Evolutionary conservation across 2,329 filamentous ascomycete genomes (phyloP).

Genomic region (Neocatenulostroma microsporum): DNA sequence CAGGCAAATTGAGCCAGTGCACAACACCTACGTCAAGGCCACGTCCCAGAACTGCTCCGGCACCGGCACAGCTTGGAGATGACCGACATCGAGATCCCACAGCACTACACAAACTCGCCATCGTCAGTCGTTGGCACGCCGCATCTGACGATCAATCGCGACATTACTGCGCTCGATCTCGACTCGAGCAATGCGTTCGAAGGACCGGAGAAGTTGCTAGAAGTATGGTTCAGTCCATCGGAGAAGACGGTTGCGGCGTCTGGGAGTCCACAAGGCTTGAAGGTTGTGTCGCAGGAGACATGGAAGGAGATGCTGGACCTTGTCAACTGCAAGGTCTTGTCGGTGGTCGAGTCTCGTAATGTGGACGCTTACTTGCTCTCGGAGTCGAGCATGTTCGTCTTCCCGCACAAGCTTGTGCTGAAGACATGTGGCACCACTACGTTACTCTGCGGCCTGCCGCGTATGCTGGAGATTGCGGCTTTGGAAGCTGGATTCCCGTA

Average conservation of each 20-base stretch:
- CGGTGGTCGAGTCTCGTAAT: constrained; percentile 83
- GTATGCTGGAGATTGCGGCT: constrained; percentile 86
- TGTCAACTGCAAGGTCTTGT: constrained; percentile 97
- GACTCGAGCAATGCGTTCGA: constrained; percentile 97
- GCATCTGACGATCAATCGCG: constrained; percentile 92
- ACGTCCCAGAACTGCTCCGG: not conserved
- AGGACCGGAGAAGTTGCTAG: constrained; percentile 93
- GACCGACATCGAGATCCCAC: constrained; percentile 73
- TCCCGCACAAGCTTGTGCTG: constrained; percentile 97
- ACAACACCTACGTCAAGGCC: not conserved
- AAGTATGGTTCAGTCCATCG: constrained; percentile 93
- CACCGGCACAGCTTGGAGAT: constrained; percentile 51
- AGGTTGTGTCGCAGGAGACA: constrained; percentile 70
- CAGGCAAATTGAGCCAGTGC: constrained; percentile 3
- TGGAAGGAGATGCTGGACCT: constrained; percentile 98
- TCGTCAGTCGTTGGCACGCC: constrained; percentile 70
- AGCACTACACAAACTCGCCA: constrained; percentile 68
- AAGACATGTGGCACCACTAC: constrained; percentile 99
- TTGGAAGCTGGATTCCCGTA: constrained; percentile 82
- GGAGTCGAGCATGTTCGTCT: constrained; percentile 99
- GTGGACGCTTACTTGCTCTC: constrained; percentile 95
- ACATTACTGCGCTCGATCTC: constrained; percentile 74
- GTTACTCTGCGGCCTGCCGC: constrained; percentile 77
- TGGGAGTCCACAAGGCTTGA: constrained; percentile 68
- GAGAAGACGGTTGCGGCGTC: constrained; percentile 62